These are phyloP conservation scores for Lignosus rhinocerotis DNA, from an alignment of 1,284 basidiomycete species.

Conservation along the genomic window DNA sequence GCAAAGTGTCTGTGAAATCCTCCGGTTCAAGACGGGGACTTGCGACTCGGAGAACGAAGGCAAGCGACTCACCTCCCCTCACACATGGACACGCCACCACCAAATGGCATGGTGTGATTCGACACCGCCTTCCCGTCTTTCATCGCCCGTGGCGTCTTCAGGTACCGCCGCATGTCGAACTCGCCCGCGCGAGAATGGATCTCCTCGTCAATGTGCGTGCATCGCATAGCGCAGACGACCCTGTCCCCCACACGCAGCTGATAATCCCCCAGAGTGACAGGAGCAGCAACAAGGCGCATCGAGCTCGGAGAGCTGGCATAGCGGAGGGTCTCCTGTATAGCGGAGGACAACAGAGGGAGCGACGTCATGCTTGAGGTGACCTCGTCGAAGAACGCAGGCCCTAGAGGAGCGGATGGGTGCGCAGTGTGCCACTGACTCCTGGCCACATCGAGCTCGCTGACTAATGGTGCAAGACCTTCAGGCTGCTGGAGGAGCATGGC, in stretches of 20 bases:
- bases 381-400: slow-evolving; percentile 16
- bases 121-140: slow-evolving; percentile 25
- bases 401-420: slow-evolving; percentile 13
- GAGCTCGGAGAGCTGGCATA: slow-evolving; percentile 32
- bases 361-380: slow-evolving; percentile 9
- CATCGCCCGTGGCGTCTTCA: slow-evolving; percentile 12
- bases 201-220: slow-evolving; percentile 26
- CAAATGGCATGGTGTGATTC: slow-evolving; percentile 28
- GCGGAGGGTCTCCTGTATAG: slow-evolving; percentile 37
- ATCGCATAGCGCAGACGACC: slow-evolving; percentile 29
- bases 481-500: slow-evolving; percentile 30
- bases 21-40: background rate
- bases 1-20: slow-evolving; percentile 19
- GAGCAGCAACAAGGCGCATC: slow-evolving; percentile 29
- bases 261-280: slow-evolving; percentile 24
- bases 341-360: slow-evolving; percentile 31
- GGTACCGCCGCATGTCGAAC: slow-evolving; percentile 22
- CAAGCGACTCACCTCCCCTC: slow-evolving; percentile 23
- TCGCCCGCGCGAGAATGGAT: slow-evolving; percentile 20
- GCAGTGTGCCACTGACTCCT: slow-evolving; percentile 13
- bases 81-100: slow-evolving; percentile 28
- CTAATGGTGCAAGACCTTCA: slow-evolving; percentile 27
- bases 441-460: slow-evolving; percentile 29
- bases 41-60: background rate
- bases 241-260: slow-evolving; percentile 24